Evolutionary conservation across 2,329 filamentous ascomycete genomes (phyloP), one percentile per base, ranked within the genome.

Genomic region (Sarocladium strictum): DNA sequence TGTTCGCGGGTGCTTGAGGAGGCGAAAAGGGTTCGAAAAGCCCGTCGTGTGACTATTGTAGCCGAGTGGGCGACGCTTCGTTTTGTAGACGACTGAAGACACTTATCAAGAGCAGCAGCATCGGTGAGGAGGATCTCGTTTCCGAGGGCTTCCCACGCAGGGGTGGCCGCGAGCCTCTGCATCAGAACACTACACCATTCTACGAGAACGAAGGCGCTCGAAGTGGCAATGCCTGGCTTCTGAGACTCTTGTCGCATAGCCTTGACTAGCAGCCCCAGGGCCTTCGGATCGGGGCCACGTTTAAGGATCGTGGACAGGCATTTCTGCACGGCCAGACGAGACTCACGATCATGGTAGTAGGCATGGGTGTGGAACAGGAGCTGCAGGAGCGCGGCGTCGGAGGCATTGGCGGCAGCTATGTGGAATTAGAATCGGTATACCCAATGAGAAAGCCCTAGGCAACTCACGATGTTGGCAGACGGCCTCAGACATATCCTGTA

Each of bases 151-250:
- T 82, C 79, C 86, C 85, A 91, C 41, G 81, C 68, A 10, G 78
- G 66, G 15, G 80, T 81, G 49, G 78, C 78, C 29, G 81, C 81
- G 24, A 91, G 76, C 56, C 86, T 79, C 63, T 92, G 85, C 61
- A 96, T 80, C 52, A 97, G 72, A 56, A 93, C 69, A 56, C 87
- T 88, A 69, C 85, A 90, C 93, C 93, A 99, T 69, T 96, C 90
- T 14, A 94, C 79, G 61, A 99, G 76, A 50, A 96, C 90, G 67
- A 97, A 96, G 4, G 91, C 89, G 69, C 85, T 95, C 41, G 80
- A 83, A 15, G 87, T 75, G 29, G 93, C 90, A 63, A 97, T 85
- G 58, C 84, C 85, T 17, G 80, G 74, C 68, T 96, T 97, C 58
- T 81, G 78, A 14, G 86, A 82, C 70, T 99, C 93, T 29, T 77